Conservation (phyloP, 805 yeast genomes). For the Starmerella floris region DNA sequence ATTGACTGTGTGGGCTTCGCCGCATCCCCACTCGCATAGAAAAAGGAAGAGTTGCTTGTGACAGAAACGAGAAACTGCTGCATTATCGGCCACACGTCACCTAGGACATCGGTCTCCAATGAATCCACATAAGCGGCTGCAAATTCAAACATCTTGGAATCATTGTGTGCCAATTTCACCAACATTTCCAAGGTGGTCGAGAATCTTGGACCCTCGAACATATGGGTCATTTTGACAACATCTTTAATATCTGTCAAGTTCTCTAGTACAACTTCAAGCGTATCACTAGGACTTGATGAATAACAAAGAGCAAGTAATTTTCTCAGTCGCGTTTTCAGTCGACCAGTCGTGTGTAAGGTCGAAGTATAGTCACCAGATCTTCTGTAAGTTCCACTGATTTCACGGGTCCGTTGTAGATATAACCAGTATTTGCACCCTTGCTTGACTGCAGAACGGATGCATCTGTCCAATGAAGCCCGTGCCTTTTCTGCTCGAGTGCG, state of each 20-base stretch:
- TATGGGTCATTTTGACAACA: conserved; percentile 20
- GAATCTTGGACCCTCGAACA: conserved; percentile 20
- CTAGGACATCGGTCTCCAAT: conserved; percentile 61
- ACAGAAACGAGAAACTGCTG: conserved; percentile 49
- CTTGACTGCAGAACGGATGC: conserved; percentile 12
- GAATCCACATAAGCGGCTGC: conserved; percentile 49
- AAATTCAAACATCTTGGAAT: conserved; percentile 28
- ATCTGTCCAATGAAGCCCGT: conserved; percentile 22
- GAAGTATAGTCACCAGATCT: conserved; percentile 10
- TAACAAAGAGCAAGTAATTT: conserved; percentile 21
- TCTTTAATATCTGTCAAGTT: conserved; percentile 3
- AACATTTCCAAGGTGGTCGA: conserved; percentile 16
- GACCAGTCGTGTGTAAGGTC: conserved; percentile 18
- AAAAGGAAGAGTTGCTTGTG: conserved; percentile 30
- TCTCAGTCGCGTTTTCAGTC: conserved; percentile 23
- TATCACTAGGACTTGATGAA: conserved; percentile 15
- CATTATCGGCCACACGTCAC: conserved; percentile 59
- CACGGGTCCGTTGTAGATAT: conserved; percentile 11
- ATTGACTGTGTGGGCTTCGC: not conserved
- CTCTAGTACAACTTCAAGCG: conserved; percentile 10
- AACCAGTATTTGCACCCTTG: conserved; percentile 20
- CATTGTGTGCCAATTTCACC: conserved; percentile 7
- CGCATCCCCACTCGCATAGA: too few relatives aligned
- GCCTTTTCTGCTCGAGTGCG: conserved; percentile 40
- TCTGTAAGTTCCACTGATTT: not conserved